phyloP scores from a whole-genome alignment of 163 green algal species.

The Coccomyxa subellipsoidea region DNA sequence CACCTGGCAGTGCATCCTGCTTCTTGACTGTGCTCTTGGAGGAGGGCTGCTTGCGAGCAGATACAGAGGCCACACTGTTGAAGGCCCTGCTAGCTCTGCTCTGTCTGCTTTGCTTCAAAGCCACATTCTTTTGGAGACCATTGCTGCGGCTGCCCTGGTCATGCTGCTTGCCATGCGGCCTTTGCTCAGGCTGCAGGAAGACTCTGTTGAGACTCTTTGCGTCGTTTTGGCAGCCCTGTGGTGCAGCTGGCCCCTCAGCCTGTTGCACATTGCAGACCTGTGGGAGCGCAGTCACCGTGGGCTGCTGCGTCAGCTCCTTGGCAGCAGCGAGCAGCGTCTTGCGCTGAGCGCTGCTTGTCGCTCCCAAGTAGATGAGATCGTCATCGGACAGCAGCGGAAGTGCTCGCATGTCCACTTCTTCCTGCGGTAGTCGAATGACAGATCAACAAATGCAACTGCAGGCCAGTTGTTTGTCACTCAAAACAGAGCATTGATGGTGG shows the following conservation, averaged over 20 bases:
- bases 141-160: background rate
- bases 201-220: background rate
- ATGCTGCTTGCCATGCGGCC: background rate
- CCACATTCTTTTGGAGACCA: background rate
- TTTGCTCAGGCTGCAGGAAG: background rate
- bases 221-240: background rate
- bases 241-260: too few relatives aligned
- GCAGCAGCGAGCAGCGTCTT: background rate
- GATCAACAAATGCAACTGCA: background rate
- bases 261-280: background rate
- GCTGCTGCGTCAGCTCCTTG: background rate
- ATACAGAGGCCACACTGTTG: too few relatives aligned
- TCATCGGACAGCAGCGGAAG: background rate
- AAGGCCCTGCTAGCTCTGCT: background rate
- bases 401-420: background rate
- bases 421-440: background rate
- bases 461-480: too few relatives aligned
- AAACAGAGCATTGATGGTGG: too few relatives aligned
- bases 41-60: too few relatives aligned
- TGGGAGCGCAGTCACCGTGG: background rate
- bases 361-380: background rate
- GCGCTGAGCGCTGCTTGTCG: background rate
- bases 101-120: background rate
- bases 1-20: too few relatives aligned
- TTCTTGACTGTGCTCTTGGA: too few relatives aligned